Conservation (phyloP, 495 filamentous ascomycete species). For the Xylaria curta region DNA sequence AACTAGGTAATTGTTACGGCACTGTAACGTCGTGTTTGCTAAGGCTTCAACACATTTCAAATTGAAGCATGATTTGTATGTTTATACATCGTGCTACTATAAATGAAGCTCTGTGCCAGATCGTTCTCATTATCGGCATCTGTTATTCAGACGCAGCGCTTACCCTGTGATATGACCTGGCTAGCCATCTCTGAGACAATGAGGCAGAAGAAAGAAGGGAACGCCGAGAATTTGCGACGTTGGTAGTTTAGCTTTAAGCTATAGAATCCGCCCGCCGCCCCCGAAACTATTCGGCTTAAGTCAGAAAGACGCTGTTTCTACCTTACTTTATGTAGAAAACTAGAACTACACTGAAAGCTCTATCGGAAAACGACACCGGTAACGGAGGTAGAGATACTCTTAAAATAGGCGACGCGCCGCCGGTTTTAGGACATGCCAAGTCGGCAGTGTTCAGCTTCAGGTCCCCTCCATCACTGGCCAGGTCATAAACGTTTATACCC, state of each 20-base stretch:
- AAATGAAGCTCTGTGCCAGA: neutral
- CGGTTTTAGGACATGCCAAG: neutral
- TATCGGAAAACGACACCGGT: neutral
- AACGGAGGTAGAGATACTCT: neutral
- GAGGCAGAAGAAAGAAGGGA: neutral
- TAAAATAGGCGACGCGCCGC: too few relatives aligned
- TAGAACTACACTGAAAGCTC: neutral
- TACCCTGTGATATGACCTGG: neutral
- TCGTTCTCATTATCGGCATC: neutral
- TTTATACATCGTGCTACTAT: neutral
- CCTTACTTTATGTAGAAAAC: neutral
- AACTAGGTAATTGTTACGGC: neutral
- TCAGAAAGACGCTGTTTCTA: neutral
- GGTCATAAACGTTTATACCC: neutral
- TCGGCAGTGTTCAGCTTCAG: neutral
- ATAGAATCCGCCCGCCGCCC: neutral
- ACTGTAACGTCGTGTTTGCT: neutral
- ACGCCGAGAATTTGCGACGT: neutral
- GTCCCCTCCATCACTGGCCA: neutral
- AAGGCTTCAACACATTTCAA: neutral
- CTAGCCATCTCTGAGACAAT: constrained; percentile 3
- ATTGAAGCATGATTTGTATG: neutral
- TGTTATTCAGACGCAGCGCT: neutral
- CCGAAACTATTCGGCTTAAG: neutral
- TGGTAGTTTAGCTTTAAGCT: neutral